Evolutionary conservation across 1,284 basidiomycete genomes (phyloP).

Genomic region (Pseudomicrostroma phylloplanum): DNA sequence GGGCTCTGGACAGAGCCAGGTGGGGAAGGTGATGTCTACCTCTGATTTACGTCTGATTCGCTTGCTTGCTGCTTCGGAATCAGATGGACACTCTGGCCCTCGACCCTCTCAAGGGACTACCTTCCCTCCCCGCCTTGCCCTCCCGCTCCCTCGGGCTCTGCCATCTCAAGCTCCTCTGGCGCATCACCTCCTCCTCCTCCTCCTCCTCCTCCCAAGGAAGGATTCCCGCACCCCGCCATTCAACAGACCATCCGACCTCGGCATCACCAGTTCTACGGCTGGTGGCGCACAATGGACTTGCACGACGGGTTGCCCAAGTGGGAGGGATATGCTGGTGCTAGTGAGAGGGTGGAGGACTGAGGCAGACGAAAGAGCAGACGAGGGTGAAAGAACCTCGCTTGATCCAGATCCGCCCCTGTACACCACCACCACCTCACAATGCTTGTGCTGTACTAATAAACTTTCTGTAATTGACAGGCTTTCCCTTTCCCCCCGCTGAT

Average conservation of each 20-base stretch:
- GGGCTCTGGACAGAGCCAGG: too few species aligned
- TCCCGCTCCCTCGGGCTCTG: not conserved
- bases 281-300: conserved; percentile 11
- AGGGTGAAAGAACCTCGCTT: too few species aligned
- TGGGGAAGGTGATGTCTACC: too few species aligned
- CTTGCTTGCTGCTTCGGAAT: not conserved
- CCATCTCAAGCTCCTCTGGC: not conserved
- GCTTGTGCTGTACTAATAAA: not conserved
- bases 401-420: not conserved
- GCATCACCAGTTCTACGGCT: conserved; percentile 16
- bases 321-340: not conserved
- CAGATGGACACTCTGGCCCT: conserved; percentile 37
- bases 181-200: not conserved
- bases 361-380: not conserved
- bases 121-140: not conserved
- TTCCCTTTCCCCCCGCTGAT: not conserved
- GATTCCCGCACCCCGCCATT: not conserved
- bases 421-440: not conserved
- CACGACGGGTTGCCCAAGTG: not conserved
- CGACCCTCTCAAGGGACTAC: conserved; percentile 20
- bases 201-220: conserved; percentile 2
- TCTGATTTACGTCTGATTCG: not conserved
- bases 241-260: conserved; percentile 2
- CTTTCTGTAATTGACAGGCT: not conserved
- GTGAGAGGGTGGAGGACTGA: not conserved